A percentile compares a stretch with the other conserved stretches of the same genome.
Conservation (phyloP, 1,284 basidiomycete species). For the Xerocomus nothofagi region DNA sequence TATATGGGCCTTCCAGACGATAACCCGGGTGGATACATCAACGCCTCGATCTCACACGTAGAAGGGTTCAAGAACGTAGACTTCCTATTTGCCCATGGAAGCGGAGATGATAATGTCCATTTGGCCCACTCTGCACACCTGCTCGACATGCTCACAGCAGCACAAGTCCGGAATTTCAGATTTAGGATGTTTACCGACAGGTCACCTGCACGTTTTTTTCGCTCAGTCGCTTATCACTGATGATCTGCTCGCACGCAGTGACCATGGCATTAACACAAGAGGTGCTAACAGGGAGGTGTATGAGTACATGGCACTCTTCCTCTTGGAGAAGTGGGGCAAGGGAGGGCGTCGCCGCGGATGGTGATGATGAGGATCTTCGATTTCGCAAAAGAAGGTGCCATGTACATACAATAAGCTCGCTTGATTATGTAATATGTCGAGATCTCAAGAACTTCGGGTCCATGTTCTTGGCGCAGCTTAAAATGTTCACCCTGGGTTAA, state of each 20-base stretch:
- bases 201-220: slow-evolving; percentile 40
- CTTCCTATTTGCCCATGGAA: slow-evolving; percentile 88
- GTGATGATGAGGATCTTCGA: slow-evolving; percentile 29
- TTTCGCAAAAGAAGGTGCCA: neutral
- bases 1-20: slow-evolving; percentile 86
- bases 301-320: slow-evolving; percentile 82
- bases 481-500: neutral
- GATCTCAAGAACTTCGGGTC: no score
- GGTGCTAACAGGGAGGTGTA: slow-evolving; percentile 84
- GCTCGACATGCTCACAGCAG: slow-evolving; percentile 87
- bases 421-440: slow-evolving; percentile 7
- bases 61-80: slow-evolving; percentile 79
- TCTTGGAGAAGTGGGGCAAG: slow-evolving; percentile 90
- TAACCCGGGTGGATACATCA: slow-evolving; percentile 83
- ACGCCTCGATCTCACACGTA: slow-evolving; percentile 82
- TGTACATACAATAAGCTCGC: slow-evolving; percentile 10
- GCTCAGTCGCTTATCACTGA: slow-evolving; percentile 11
- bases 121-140: slow-evolving; percentile 88
- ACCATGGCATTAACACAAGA: slow-evolving; percentile 72
- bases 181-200: slow-evolving; percentile 98
- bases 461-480: no score
- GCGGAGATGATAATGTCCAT: slow-evolving; percentile 94
- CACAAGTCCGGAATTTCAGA: slow-evolving; percentile 73
- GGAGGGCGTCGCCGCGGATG: slow-evolving; percentile 66
- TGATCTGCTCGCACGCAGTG: slow-evolving; percentile 46